Conservation (phyloP, 2,329 filamentous ascomycete genomes). For the Drechslerella coelobrocha region DNA sequence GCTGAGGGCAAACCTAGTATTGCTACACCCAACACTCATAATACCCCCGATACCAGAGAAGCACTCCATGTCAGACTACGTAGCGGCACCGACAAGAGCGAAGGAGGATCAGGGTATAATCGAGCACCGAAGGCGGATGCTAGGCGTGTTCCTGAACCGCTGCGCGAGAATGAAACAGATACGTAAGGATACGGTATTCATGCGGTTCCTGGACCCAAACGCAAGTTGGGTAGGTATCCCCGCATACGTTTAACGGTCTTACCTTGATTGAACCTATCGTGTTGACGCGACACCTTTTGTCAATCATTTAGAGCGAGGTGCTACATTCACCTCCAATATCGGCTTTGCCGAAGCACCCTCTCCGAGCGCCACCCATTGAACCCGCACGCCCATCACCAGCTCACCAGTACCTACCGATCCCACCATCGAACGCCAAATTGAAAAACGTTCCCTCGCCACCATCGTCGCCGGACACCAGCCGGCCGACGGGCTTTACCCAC, state of each 20-base stretch:
- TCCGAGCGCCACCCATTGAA: conserved; percentile 94
- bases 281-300: neutral
- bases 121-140: conserved; percentile 93
- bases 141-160: conserved; percentile 91
- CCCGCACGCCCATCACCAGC: conserved; percentile 88
- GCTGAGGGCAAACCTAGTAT: conserved; percentile 83
- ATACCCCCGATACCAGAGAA: conserved; percentile 98
- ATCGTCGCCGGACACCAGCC: conserved; percentile 58
- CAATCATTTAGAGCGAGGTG: conserved; percentile 77
- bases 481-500: conserved; percentile 63
- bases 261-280: conserved; percentile 47
- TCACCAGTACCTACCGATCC: conserved; percentile 86
- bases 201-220: conserved; percentile 96
- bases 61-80: conserved; percentile 98
- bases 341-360: conserved; percentile 88
- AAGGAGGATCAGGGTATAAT: conserved; percentile 98
- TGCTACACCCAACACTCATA: conserved; percentile 91
- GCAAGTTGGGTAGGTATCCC: conserved; percentile 82
- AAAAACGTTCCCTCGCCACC: conserved; percentile 64
- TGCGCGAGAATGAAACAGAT: conserved; percentile 93
- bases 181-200: conserved; percentile 91
- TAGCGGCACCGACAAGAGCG: conserved; percentile 94
- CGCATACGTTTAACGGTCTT: neutral
- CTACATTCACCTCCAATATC: conserved; percentile 87
- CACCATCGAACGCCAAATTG: conserved; percentile 83